Conservation (phyloP, 2,329 filamentous ascomycete species). For the Penicillium sclerotigenum region DNA sequence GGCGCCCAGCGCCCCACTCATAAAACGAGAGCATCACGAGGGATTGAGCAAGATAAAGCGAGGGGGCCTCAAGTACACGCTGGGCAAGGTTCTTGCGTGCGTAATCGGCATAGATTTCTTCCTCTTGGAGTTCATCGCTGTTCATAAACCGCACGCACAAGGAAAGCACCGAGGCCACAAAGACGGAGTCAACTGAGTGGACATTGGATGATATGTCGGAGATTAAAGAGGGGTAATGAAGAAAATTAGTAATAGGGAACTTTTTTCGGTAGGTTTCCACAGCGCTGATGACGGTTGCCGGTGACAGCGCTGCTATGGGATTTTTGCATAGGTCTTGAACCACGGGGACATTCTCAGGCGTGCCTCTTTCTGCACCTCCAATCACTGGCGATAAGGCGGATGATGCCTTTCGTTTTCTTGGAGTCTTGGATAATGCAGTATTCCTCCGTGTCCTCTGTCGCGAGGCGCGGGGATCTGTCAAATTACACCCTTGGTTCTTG, state of each 20-base stretch:
- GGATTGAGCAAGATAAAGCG: slow-evolving; percentile 36
- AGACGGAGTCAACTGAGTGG: slow-evolving; percentile 33
- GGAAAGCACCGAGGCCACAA: slow-evolving; percentile 34
- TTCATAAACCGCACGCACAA: slow-evolving; percentile 35
- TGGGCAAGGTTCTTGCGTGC: slow-evolving; percentile 32
- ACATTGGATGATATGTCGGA: slow-evolving; percentile 32
- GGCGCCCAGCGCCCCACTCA: slow-evolving; percentile 36
- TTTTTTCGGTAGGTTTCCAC: slow-evolving; percentile 38
- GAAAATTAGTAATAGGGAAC: slow-evolving; percentile 38
- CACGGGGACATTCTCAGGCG: slow-evolving; percentile 4
- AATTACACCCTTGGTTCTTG: slow-evolving; percentile 23
- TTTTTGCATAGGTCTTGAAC: slow-evolving; percentile 7
- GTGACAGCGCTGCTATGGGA: slow-evolving; percentile 23
- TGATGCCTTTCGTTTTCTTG: slow-evolving; percentile 17
- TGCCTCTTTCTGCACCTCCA: neutral
- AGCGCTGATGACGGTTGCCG: slow-evolving; percentile 33
- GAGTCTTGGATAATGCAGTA: slow-evolving; percentile 2
- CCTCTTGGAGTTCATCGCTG: slow-evolving; percentile 23
- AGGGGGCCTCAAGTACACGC: slow-evolving; percentile 34
- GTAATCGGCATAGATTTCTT: slow-evolving; percentile 34
- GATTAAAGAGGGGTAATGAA: slow-evolving; percentile 38
- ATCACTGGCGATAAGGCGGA: neutral
- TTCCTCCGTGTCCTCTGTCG: slow-evolving; percentile 5
- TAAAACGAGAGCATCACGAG: slow-evolving; percentile 38
- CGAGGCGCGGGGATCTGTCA: slow-evolving; percentile 32